Percentiles rank a stretch among this genome's conserved stretches.
Conservation (phyloP, 352 stramenopile genomes). For the Phytophthora parvispora region DNA sequence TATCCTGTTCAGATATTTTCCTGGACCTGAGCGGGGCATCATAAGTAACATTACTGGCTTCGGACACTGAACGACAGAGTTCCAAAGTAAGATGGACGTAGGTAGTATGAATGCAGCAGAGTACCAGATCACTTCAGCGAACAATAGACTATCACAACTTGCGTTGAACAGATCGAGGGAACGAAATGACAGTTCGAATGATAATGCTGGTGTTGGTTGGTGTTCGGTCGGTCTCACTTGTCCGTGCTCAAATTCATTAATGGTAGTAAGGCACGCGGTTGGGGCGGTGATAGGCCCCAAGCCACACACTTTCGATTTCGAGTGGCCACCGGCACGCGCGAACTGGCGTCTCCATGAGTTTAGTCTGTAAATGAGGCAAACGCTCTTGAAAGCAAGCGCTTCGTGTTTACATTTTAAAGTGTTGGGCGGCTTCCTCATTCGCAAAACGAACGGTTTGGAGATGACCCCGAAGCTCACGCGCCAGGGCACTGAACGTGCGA, state of each 20-base stretch:
- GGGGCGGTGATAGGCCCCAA: conserved; percentile 1
- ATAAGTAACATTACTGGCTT: not conserved
- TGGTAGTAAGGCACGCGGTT: not conserved
- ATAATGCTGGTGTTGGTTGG: not conserved
- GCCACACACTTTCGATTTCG: not conserved
- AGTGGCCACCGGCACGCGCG: not conserved
- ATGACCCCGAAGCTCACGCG: not conserved
- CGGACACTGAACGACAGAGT: not conserved
- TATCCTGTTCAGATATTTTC: not conserved
- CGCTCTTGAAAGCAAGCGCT: not conserved
- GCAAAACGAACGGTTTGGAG: not conserved
- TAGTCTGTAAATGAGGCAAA: not conserved
- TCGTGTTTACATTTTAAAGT: not conserved
- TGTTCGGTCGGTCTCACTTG: not conserved
- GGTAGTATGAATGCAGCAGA: not conserved
- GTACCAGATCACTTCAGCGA: too few relatives aligned
- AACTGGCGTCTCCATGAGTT: not conserved
- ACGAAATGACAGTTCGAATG: not conserved
- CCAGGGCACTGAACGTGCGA: not conserved
- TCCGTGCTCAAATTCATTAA: not conserved
- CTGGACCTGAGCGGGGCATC: not conserved
- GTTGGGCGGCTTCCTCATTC: not conserved
- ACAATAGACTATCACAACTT: too few relatives aligned
- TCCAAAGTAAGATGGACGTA: not conserved
- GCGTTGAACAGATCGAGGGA: too few relatives aligned